Evolutionary conservation across 345 rosid genomes (phyloP).

Genomic region (Eucalyptus curtisii): DNA sequence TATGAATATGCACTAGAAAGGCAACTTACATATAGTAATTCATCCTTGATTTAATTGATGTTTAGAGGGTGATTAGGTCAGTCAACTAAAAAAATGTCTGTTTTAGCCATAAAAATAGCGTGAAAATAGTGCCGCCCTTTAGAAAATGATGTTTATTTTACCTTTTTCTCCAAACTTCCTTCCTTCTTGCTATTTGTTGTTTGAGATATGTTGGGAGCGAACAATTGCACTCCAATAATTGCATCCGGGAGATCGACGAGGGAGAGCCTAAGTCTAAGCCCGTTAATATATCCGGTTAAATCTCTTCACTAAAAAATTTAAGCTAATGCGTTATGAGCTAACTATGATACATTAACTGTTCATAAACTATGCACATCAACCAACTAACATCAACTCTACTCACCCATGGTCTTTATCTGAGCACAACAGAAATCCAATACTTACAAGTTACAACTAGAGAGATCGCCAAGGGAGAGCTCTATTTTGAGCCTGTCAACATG

Average conservation of each 20-base stretch:
- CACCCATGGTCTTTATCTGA: fast-evolving
- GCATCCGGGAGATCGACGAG: fast-evolving
- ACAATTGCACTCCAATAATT: background rate
- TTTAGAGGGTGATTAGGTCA: background rate
- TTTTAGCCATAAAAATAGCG: fast-evolving
- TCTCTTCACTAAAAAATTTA: fast-evolving
- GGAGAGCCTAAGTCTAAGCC: fast-evolving
- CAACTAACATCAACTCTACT: background rate
- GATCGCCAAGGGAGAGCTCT: fast-evolving
- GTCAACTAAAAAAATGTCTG: background rate
- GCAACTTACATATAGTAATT: background rate
- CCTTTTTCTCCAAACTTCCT: background rate
- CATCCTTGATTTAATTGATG: background rate
- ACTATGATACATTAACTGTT: fast-evolving
- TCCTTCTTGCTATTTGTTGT: background rate
- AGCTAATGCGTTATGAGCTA: fast-evolving
- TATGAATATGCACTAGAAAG: background rate
- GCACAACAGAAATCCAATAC: fast-evolving
- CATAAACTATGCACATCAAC: background rate
- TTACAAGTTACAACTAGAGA: fast-evolving
- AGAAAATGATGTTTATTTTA: background rate
- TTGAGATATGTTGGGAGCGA: background rate
- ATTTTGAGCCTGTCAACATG: fast-evolving
- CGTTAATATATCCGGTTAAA: fast-evolving
- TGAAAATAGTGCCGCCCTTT: background rate